Conservation (phyloP, 2,329 filamentous ascomycete genomes). For the Lachnellula cervina region DNA sequence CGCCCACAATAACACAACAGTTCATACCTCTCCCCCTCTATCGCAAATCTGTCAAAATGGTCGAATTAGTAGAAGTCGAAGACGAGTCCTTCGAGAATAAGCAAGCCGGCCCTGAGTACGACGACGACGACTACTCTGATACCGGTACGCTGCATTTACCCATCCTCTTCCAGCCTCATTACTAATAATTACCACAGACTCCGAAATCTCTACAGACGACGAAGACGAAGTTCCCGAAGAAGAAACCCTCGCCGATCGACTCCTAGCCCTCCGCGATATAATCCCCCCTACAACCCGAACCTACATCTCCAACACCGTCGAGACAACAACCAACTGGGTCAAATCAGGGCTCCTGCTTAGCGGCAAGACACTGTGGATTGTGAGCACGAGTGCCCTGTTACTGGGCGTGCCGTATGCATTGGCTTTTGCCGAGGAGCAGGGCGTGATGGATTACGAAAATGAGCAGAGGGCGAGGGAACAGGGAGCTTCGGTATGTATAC, state of each 20-base stretch:
- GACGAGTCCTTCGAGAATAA: conserved; percentile 86
- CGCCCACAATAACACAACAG: not conserved
- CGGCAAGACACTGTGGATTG: conserved; percentile 84
- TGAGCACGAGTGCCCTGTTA: conserved; percentile 84
- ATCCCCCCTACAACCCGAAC: conserved; percentile 68
- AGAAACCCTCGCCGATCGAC: conserved; percentile 60
- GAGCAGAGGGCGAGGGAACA: conserved; percentile 95
- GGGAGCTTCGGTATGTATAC: conserved; percentile 62
- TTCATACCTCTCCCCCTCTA: not conserved
- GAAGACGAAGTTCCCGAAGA: conserved; percentile 57
- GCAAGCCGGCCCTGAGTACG: conserved; percentile 64
- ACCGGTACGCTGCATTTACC: conserved; percentile 58
- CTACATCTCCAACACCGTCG: conserved; percentile 58
- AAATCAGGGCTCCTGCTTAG: conserved; percentile 62
- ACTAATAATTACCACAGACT: conserved; percentile 49
- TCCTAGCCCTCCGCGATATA: conserved; percentile 71
- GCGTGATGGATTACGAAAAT: conserved; percentile 95
- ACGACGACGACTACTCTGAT: conserved; percentile 84
- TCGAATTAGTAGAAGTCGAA: conserved; percentile 93
- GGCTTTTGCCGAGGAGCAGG: conserved; percentile 92
- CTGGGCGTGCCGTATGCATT: conserved; percentile 91
- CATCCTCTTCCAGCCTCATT: conserved; percentile 2
- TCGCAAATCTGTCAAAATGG: conserved; percentile 58
- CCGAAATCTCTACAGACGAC: conserved; percentile 77
- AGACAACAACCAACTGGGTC: conserved; percentile 51